phyloP scores from a whole-genome alignment of 2,329 filamentous ascomycete genomes.

The Chalaropsis ovoidea region DNA sequence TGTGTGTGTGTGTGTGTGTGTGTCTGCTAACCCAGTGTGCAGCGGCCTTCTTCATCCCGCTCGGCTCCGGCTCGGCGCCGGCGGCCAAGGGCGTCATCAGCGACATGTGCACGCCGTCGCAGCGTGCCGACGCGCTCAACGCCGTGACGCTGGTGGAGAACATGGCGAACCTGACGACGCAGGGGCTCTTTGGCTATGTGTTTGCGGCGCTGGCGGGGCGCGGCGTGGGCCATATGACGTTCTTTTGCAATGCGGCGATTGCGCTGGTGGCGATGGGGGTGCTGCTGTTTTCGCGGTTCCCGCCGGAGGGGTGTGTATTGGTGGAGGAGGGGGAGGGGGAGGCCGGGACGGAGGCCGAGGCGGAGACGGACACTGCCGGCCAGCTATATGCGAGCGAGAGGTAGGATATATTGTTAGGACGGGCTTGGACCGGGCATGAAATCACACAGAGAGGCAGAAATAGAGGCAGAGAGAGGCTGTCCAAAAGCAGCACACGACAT shows the following conservation, averaged over 20 bases:
- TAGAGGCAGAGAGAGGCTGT: background rate
- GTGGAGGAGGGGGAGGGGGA: conserved; percentile 16
- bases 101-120: conserved; percentile 53
- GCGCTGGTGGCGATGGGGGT: conserved; percentile 20
- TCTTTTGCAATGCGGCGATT: conserved; percentile 52
- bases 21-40: background rate
- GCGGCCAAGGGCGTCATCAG: conserved; percentile 65
- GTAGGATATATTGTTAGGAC: background rate
- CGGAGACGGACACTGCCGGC: conserved; percentile 24
- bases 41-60: conserved; percentile 54
- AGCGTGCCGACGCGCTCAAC: conserved; percentile 56
- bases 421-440: no score
- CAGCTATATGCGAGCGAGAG: background rate
- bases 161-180: conserved; percentile 52
- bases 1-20: background rate
- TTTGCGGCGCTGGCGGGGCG: conserved; percentile 53
- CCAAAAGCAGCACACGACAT: background rate
- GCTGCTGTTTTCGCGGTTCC: conserved; percentile 21
- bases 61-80: conserved; percentile 58
- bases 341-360: conserved; percentile 25
- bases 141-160: conserved; percentile 62
- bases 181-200: conserved; percentile 55
- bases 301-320: conserved; percentile 20
- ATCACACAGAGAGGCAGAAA: background rate
- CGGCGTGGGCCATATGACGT: conserved; percentile 52